A percentile compares a stretch with the other conserved stretches of the same genome.
These are phyloP conservation scores for Physaria fendleri DNA, from an alignment of 345 rosid genomes.

Conservation along the genomic window DNA sequence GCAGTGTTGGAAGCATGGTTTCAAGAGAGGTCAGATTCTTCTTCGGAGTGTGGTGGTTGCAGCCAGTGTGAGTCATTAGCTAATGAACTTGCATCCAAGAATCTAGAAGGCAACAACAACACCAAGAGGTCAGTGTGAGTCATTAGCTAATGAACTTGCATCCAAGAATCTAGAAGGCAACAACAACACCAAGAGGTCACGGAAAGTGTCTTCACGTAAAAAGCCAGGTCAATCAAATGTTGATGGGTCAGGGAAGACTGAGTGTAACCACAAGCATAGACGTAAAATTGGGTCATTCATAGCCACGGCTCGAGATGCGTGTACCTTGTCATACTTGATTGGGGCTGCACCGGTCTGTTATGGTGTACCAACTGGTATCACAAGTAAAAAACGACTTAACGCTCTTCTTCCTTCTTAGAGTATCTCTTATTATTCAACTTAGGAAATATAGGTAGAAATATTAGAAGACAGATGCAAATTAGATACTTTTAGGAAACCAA, in stretches of 20 bases:
- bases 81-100: constrained; percentile 50
- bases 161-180: constrained; percentile 43
- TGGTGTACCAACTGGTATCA: too few relatives aligned
- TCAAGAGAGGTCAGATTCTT: constrained; percentile 47
- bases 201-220: constrained; percentile 39
- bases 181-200: constrained; percentile 26
- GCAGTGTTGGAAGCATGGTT: constrained; percentile 78
- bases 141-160: constrained; percentile 47
- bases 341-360: too few relatives aligned
- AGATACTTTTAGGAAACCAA: too few relatives aligned
- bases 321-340: too few relatives aligned
- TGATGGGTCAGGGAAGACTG: constrained; percentile 11
- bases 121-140: constrained; percentile 34
- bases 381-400: too few relatives aligned
- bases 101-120: constrained; percentile 35
- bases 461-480: too few relatives aligned
- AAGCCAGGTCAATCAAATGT: constrained; percentile 24
- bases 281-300: too few relatives aligned
- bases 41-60: constrained; percentile 24
- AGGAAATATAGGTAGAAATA: too few relatives aligned
- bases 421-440: too few relatives aligned
- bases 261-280: too few relatives aligned
- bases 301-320: too few relatives aligned
- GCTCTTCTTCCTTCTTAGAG: too few relatives aligned
- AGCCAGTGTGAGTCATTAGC: constrained; percentile 38